Conservation (phyloP, 2,329 filamentous ascomycete species). For the Cladosporium austrohemisphaericum region DNA sequence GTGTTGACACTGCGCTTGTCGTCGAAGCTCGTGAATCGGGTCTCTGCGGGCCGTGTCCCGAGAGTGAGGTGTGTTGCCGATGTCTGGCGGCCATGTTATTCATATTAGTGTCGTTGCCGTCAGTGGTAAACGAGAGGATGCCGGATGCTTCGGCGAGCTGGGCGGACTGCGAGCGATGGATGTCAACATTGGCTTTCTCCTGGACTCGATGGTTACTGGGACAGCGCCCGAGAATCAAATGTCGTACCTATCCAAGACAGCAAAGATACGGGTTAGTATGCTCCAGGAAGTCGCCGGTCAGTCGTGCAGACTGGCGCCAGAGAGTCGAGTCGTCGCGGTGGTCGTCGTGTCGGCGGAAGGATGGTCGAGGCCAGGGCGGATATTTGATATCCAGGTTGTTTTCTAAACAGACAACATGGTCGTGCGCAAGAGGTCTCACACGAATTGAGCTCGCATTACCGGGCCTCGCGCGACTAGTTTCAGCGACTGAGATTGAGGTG, state of each 20-base stretch:
- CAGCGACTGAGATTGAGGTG: slow-evolving; percentile 9
- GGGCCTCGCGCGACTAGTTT: slow-evolving; percentile 14
- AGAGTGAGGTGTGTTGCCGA: slow-evolving; percentile 23
- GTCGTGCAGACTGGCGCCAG: slow-evolving; percentile 5
- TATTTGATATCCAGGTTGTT: slow-evolving; percentile 12
- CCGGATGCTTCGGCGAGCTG: slow-evolving; percentile 9
- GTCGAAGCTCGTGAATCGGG: slow-evolving; percentile 34
- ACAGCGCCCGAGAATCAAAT: slow-evolving; percentile 5
- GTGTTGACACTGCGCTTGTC: slow-evolving; percentile 32
- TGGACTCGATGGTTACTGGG: slow-evolving; percentile 3
- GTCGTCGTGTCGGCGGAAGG: slow-evolving; percentile 3
- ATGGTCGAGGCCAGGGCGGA: slow-evolving; percentile 5
- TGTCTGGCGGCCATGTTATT: slow-evolving; percentile 20
- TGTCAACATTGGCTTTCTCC: slow-evolving; percentile 10
- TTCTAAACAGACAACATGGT: slow-evolving; percentile 16
- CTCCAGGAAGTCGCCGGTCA: slow-evolving; percentile 10
- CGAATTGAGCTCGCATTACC: slow-evolving; percentile 10
- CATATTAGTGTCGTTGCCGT: slow-evolving; percentile 1
- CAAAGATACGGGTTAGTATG: slow-evolving; percentile 5
- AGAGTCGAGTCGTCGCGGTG: slow-evolving; percentile 1
- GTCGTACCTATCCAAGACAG: slow-evolving; percentile 14
- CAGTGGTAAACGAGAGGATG: slow-evolving; percentile 1
- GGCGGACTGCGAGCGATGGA: slow-evolving; percentile 4
- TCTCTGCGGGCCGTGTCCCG: slow-evolving; percentile 24
- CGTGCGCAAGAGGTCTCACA: slow-evolving; percentile 15